Percentiles rank a stretch among this genome's conserved stretches.
These are phyloP conservation scores for Medicago ruthenica DNA, from an alignment of 306 rosid species.

Conservation along the genomic window DNA sequence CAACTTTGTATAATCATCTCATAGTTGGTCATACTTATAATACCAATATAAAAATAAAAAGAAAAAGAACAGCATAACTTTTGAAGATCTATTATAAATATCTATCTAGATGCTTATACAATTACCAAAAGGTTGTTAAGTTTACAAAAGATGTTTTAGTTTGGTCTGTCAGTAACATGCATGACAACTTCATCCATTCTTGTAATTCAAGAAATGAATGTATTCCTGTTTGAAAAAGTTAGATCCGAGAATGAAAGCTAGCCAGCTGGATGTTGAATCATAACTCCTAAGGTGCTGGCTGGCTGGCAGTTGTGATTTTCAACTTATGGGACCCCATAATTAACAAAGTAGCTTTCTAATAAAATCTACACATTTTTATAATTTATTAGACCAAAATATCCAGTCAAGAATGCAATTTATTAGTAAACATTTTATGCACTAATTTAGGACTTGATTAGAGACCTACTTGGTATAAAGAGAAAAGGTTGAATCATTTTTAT, in stretches of 20 bases:
- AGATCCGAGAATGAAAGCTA: constrained; percentile 45
- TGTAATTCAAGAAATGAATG: constrained; percentile 45
- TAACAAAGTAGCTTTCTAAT: constrained; percentile 45
- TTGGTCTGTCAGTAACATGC: constrained; percentile 28
- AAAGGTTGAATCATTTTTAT: neutral
- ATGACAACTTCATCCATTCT: constrained; percentile 31
- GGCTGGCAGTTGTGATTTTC: constrained; percentile 41
- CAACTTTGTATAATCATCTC: constrained; percentile 13
- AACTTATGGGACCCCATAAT: constrained; percentile 41
- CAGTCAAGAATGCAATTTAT: neutral
- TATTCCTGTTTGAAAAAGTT: constrained; percentile 39
- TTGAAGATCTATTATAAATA: constrained; percentile 28
- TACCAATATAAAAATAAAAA: no score
- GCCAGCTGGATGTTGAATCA: constrained; percentile 57
- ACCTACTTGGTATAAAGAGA: neutral
- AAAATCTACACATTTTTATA: neutral
- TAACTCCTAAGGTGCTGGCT: constrained; percentile 27
- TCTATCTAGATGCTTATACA: constrained; percentile 17
- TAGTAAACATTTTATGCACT: neutral
- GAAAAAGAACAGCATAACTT: constrained; percentile 2
- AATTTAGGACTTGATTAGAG: constrained; percentile 26
- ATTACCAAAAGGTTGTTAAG: constrained; percentile 12
- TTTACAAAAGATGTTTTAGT: constrained; percentile 30
- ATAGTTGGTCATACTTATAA: neutral
- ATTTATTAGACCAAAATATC: constrained; percentile 37